phyloP scores from a whole-genome alignment of 1,139 yeast species.

The Sugiyamaella japonica region DNA sequence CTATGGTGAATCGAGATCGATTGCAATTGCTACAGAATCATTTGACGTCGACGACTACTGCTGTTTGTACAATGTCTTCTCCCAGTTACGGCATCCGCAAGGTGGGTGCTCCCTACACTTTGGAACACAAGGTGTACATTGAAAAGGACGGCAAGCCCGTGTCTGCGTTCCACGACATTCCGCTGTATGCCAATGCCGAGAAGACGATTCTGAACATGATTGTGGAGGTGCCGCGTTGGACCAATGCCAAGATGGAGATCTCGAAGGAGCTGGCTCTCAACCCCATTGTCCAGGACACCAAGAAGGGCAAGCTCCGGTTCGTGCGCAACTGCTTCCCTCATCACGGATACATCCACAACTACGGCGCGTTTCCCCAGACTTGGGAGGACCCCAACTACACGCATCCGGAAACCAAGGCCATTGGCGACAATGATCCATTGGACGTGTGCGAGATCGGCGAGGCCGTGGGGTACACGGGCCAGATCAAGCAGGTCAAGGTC shows the following conservation, averaged over 20 bases:
- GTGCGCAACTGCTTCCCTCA: constrained; percentile 88
- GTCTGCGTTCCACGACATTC: constrained; percentile 82
- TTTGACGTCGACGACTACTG: neutral
- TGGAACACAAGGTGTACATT: constrained; percentile 82
- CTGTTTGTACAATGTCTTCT: neutral
- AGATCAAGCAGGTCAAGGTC: constrained; percentile 77
- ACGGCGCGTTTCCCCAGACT: constrained; percentile 93
- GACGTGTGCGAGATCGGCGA: constrained; percentile 91
- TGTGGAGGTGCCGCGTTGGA: constrained; percentile 90
- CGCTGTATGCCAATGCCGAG: constrained; percentile 63
- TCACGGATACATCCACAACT: constrained; percentile 89
- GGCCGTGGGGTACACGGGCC: constrained; percentile 67
- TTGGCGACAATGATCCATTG: constrained; percentile 87
- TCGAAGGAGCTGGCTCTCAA: constrained; percentile 63
- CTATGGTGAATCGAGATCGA: constrained; percentile 16
- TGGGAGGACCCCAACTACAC: constrained; percentile 87
- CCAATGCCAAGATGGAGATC: constrained; percentile 86
- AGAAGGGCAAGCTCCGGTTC: constrained; percentile 79
- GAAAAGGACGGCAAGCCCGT: constrained; percentile 68
- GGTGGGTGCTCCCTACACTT: constrained; percentile 88
- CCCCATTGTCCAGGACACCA: constrained; percentile 83
- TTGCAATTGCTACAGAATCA: constrained; percentile 19
- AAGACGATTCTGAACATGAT: constrained; percentile 74
- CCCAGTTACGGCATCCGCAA: constrained; percentile 51
- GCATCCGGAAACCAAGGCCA: constrained; percentile 57